These are phyloP conservation scores for Hyphopichia buzzinii DNA, from an alignment of 1,139 yeast species.

Conservation along the genomic window DNA sequence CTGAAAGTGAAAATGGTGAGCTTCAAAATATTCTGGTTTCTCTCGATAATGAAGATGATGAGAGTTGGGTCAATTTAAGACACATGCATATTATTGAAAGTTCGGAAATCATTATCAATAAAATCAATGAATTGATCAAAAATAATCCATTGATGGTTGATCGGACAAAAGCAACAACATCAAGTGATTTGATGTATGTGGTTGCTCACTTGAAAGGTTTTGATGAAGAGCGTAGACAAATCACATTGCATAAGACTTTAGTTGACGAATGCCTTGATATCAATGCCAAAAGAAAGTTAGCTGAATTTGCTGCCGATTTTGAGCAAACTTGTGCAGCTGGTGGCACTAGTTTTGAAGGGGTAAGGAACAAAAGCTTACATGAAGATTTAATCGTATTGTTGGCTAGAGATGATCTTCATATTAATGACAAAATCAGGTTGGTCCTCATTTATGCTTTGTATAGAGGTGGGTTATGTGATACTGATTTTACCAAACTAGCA, in stretches of 20 bases:
- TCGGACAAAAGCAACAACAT: slow-evolving; percentile 56
- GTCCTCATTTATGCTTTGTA: slow-evolving; percentile 76
- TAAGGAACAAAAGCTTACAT: slow-evolving; percentile 59
- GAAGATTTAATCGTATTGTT: slow-evolving; percentile 63
- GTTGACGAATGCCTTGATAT: slow-evolving; percentile 57
- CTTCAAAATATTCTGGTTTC: slow-evolving; percentile 38
- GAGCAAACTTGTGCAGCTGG: slow-evolving; percentile 77
- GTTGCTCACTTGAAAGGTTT: slow-evolving; percentile 69
- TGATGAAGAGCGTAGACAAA: slow-evolving; percentile 62
- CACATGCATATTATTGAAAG: slow-evolving; percentile 79
- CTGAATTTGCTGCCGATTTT: slow-evolving; percentile 61
- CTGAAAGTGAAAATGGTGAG: slow-evolving; percentile 62
- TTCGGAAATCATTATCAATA: slow-evolving; percentile 58
- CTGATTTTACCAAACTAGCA: slow-evolving; percentile 70
- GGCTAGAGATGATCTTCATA: slow-evolving; percentile 48
- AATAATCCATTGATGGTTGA: slow-evolving; percentile 74
- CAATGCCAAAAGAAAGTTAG: slow-evolving; percentile 53
- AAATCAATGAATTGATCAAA: slow-evolving; percentile 64
- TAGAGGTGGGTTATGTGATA: slow-evolving; percentile 78
- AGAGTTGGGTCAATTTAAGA: slow-evolving; percentile 71
- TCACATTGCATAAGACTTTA: slow-evolving; percentile 57
- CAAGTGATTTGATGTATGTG: slow-evolving; percentile 61
- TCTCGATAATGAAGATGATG: slow-evolving; percentile 62
- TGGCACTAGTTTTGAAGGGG: slow-evolving; percentile 73
- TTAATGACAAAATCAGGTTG: slow-evolving; percentile 70